A percentile compares a stretch with the other conserved stretches of the same genome.
These are phyloP conservation scores for Trichophyton schoenleinii DNA, from an alignment of 2,329 filamentous ascomycete species.

Conservation along the genomic window DNA sequence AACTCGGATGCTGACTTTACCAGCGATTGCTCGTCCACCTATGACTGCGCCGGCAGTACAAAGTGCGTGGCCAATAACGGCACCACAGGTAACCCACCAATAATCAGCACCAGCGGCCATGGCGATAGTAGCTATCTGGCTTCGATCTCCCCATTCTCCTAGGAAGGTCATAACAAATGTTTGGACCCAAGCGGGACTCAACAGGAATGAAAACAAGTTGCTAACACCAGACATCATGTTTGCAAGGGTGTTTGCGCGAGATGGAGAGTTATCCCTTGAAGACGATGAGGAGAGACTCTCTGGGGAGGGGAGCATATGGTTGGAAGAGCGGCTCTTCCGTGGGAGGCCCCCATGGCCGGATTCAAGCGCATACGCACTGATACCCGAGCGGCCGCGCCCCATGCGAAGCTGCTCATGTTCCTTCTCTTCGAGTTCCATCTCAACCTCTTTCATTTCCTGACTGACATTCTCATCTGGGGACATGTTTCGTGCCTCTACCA, in stretches of 20 bases:
- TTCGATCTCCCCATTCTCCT: slow-evolving; percentile 94
- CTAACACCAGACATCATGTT: slow-evolving; percentile 52
- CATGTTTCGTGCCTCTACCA: slow-evolving; percentile 82
- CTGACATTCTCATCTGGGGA: slow-evolving; percentile 76
- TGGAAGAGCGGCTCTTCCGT: slow-evolving; percentile 55
- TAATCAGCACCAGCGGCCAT: slow-evolving; percentile 98
- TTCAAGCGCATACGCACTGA: slow-evolving; percentile 67
- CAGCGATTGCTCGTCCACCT: slow-evolving; percentile 83
- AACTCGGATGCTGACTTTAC: slow-evolving; percentile 85
- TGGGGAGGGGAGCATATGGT: slow-evolving; percentile 64
- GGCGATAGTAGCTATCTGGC: slow-evolving; percentile 94
- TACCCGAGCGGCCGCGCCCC: slow-evolving; percentile 51
- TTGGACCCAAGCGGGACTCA: slow-evolving; percentile 96
- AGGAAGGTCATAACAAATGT: slow-evolving; percentile 99
- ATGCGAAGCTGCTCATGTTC: slow-evolving; percentile 62
- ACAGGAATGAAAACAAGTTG: slow-evolving; percentile 74
- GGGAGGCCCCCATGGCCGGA: slow-evolving; percentile 53
- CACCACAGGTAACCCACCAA: slow-evolving; percentile 94
- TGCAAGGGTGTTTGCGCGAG: slow-evolving; percentile 34
- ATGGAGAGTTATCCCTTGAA: slow-evolving; percentile 46
- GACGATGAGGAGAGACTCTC: slow-evolving; percentile 70
- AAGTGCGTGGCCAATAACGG: slow-evolving; percentile 70
- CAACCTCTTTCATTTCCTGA: slow-evolving; percentile 97
- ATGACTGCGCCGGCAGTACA: slow-evolving; percentile 88
- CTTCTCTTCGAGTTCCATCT: slow-evolving; percentile 86